Conservation (phyloP, 2,329 filamentous ascomycete species). For the Gnomoniopsis smithogilvyi region DNA sequence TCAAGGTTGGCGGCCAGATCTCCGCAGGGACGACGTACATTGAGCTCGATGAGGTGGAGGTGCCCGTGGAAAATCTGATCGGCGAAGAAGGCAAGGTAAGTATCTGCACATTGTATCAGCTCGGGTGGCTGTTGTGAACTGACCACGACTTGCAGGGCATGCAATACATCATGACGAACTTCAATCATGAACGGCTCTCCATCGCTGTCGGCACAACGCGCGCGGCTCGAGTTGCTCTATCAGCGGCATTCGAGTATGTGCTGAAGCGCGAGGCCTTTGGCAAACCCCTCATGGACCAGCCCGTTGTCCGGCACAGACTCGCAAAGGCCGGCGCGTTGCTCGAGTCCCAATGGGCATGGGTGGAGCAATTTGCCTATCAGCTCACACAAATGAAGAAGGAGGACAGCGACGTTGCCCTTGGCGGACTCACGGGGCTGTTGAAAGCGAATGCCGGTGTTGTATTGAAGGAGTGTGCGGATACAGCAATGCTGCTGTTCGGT, state of each 20-base stretch:
- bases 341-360: constrained; percentile 69
- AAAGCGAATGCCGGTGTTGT: constrained; percentile 74
- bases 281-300: constrained; percentile 64
- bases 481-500: constrained; percentile 68
- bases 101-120: not conserved
- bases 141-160: constrained; percentile 50
- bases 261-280: constrained; percentile 37
- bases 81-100: constrained; percentile 54
- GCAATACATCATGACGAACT: constrained; percentile 74
- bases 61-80: constrained; percentile 68
- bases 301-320: constrained; percentile 69
- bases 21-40: constrained; percentile 71
- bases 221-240: constrained; percentile 43
- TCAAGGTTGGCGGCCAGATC: constrained; percentile 65
- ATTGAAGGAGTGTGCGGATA: constrained; percentile 67
- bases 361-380: constrained; percentile 68
- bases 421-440: constrained; percentile 67
- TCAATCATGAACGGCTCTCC: constrained; percentile 72
- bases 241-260: constrained; percentile 35
- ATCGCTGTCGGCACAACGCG: constrained; percentile 64
- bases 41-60: constrained; percentile 70
- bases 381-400: constrained; percentile 61
- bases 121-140: not conserved
- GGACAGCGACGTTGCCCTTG: constrained; percentile 61
- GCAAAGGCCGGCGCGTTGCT: constrained; percentile 67